Evolutionary conservation across 176 grass and related monocot species (phyloP), one percentile per base, ranked within the genome.

Genomic region (Carex kokanica): DNA sequence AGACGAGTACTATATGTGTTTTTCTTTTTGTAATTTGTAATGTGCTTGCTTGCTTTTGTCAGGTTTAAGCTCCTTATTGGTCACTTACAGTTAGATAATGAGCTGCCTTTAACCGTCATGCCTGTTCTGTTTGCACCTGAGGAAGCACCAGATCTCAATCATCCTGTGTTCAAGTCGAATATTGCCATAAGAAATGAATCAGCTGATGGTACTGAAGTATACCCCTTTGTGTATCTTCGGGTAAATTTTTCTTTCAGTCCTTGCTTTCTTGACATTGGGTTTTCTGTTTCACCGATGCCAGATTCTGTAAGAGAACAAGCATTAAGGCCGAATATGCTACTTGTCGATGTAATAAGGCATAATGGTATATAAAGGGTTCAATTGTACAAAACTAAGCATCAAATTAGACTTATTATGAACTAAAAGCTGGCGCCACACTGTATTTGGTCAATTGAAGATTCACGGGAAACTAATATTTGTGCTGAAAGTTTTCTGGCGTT

Each of bases 21-120:
- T 56, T 82, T 27, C 52, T 41, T 84, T 80, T 87, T 66, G 41
- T 40, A 43, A 54, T 73, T 87, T 66, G 41, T 40, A 43, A 54
- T 73, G 15, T 84, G 12, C 13, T 69, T 16, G 6, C 66, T 18
- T 43, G 1, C 12, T 84, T 85, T 20, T 86, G 91, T 77, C 95
- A 98, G 92, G 93, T 91, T 98, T 89, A 98, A 98, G 74, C 87
- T 98, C 64, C 92, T 93, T 82, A 74, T 94, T 84, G 95, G 95
- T 71, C 75, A 90, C 38, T 79, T 98, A 69, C 95, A 98, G 86
- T 86, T 98, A 83, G 95, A 98, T 90, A 98, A 98, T 95, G 92
- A 95, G 78, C 85, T 98, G 61, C 95, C 95, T 86, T 61, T 98
- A 54, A 90, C 95, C 59, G 61, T 89, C 80, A 95, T 95, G 91